Evolutionary conservation across 2,329 filamentous ascomycete species (phyloP).

Genomic region (Apiospora phragmitis): DNA sequence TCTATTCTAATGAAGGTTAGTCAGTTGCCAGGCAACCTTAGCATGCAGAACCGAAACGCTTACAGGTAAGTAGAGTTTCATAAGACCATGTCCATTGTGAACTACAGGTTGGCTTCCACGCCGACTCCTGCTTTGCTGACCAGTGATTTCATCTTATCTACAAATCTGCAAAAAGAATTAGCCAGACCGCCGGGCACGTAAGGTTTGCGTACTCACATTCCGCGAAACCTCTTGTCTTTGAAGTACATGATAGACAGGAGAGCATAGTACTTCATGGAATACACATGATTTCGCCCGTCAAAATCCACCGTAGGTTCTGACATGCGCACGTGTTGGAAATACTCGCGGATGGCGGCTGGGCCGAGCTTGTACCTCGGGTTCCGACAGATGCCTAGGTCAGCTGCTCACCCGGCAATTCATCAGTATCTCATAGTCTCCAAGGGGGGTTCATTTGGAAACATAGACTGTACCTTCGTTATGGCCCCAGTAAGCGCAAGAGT

Average conservation of each 20-base stretch:
- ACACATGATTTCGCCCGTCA: conserved; percentile 29
- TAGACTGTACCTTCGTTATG: conserved; percentile 27
- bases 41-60: too few species aligned
- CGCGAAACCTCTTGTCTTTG: conserved; percentile 13
- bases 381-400: conserved; percentile 27
- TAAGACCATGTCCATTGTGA: too few species aligned
- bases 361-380: conserved; percentile 26
- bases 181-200: not conserved
- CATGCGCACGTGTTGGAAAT: conserved; percentile 25
- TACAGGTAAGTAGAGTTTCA: too few species aligned
- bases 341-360: conserved; percentile 25
- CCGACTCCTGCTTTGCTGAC: not conserved
- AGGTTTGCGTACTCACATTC: conserved; percentile 5
- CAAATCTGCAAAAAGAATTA: not conserved
- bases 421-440: not conserved
- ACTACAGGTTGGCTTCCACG: not conserved
- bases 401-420: conserved; percentile 27
- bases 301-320: conserved; percentile 30
- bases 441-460: not conserved
- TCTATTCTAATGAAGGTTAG: too few species aligned
- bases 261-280: conserved; percentile 26
- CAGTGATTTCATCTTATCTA: not conserved
- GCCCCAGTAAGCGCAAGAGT: conserved; percentile 21
- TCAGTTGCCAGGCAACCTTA: too few species aligned
- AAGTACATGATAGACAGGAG: conserved; percentile 24